Evolutionary conservation across 176 grass and related monocot species (phyloP).

Genomic region (Eragrostis curvula): DNA sequence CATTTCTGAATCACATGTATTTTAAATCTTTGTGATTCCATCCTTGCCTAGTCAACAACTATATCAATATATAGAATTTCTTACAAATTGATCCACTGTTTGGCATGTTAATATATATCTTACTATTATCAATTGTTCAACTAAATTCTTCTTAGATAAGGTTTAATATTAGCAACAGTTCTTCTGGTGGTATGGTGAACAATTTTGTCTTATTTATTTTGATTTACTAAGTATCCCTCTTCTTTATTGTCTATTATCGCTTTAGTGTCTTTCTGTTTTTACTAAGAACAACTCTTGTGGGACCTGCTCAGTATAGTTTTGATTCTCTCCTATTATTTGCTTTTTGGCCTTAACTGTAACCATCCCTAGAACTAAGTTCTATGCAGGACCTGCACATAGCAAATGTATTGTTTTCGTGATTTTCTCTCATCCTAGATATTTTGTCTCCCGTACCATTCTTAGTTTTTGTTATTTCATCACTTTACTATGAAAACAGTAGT

Average conservation of each 20-base stretch:
- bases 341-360: neutral
- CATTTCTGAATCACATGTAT: neutral
- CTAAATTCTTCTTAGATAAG: neutral
- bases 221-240: neutral
- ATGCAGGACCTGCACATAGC: neutral
- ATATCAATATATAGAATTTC: neutral
- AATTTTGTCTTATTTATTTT: too few relatives aligned
- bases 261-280: slow-evolving; percentile 4
- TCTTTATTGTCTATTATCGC: neutral
- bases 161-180: slow-evolving; percentile 8
- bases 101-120: slow-evolving; percentile 10
- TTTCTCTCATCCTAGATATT: neutral
- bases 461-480: neutral
- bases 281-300: neutral
- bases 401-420: neutral
- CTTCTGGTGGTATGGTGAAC: slow-evolving; percentile 12
- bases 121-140: slow-evolving; percentile 21
- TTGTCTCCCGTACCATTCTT: neutral
- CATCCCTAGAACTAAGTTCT: neutral
- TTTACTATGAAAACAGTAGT: neutral
- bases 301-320: neutral
- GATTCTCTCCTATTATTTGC: neutral
- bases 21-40: slow-evolving; percentile 24
- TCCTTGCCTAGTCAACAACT: slow-evolving; percentile 15
- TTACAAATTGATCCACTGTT: slow-evolving; percentile 1